Evolutionary conservation across 225 moss, liverwort and hornwort species (phyloP), one percentile per base, ranked within the genome.

Genomic region (Takakia lepidozioides): DNA sequence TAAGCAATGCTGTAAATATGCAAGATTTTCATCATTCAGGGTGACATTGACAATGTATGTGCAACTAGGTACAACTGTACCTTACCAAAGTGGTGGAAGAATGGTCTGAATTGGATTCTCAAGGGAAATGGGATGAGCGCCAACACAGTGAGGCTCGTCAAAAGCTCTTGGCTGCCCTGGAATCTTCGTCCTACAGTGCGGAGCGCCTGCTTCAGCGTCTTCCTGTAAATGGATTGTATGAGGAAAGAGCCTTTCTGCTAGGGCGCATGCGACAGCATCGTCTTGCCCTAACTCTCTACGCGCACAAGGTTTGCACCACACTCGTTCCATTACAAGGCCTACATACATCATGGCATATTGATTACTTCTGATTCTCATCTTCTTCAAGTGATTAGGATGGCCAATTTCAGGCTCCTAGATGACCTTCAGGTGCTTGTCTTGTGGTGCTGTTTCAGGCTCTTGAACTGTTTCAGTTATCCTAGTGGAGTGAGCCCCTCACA

Each of bases 261-360:
- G 98, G 98, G 27, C 85, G 85, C 46, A 87, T 91, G 71, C 74
- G 91, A 52, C 98, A 91, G 58, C 98, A 98, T 75, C 82, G 85
- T 42, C 85, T 91, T 28, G 98, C 91, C 26, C 83, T 98, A 26
- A 98, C 98, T 60, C 83, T 98, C 5, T 91, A 91, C 62, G 91
- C 83, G 10, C 98, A 91, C 53, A 91, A 91, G 87, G 87, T 87
- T 23, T 32, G 32, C 7, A 32, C 32, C 11, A 1, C 11, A 11
- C 32, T 6, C 5, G 11, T 7, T 0, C 32, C 32, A 7, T 32
- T 7, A 32, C 32, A 32, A 32, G 32, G 8, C 32, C 11, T 7
- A 32, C 7, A 32, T 32, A n/a, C n/a, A n/a, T n/a, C n/a, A n/a
- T n/a, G n/a, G n/a, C n/a, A n/a, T n/a, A n/a, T n/a, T n/a, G n/a